Percentiles rank a stretch among this genome's conserved stretches.
Evolutionary conservation across 2,329 filamentous ascomycete species (phyloP).

Genomic region (Bipolaris cookei): DNA sequence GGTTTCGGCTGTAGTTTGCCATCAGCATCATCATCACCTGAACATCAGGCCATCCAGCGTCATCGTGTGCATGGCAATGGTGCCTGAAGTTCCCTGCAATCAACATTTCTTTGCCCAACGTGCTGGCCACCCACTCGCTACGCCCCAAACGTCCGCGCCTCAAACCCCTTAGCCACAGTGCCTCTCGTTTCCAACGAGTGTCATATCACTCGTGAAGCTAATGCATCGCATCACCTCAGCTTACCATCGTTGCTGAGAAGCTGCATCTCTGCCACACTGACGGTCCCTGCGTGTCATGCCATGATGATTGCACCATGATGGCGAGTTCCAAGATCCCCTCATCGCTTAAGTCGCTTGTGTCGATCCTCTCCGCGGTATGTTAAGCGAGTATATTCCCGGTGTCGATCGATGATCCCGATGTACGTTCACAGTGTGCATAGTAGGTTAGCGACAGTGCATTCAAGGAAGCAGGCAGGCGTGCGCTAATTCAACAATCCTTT

Average conservation of each 20-base stretch:
- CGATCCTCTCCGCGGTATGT: background rate
- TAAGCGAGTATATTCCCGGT: background rate
- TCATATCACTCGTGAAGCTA: background rate
- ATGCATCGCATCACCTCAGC: slow-evolving; percentile 2
- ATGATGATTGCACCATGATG: slow-evolving; percentile 2
- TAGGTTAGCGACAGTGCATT: background rate
- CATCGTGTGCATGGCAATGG: background rate
- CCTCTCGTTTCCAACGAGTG: background rate
- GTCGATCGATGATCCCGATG: background rate
- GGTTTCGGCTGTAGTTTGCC: background rate
- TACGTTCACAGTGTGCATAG: background rate
- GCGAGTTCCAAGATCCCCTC: background rate
- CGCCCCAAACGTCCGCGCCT: background rate
- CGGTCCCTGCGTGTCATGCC: slow-evolving; percentile 3
- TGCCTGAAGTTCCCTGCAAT: background rate
- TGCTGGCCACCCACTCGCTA: background rate
- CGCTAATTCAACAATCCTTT: background rate
- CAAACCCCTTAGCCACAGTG: background rate
- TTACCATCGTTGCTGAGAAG: background rate
- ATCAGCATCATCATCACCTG: background rate
- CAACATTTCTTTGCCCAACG: slow-evolving; percentile 2
- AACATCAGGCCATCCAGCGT: background rate
- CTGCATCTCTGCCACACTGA: background rate
- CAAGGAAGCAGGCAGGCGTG: background rate
- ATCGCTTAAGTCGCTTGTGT: slow-evolving; percentile 1